Conservation (phyloP, 140 eudicot genomes). For the Erigeron philadelphicus region DNA sequence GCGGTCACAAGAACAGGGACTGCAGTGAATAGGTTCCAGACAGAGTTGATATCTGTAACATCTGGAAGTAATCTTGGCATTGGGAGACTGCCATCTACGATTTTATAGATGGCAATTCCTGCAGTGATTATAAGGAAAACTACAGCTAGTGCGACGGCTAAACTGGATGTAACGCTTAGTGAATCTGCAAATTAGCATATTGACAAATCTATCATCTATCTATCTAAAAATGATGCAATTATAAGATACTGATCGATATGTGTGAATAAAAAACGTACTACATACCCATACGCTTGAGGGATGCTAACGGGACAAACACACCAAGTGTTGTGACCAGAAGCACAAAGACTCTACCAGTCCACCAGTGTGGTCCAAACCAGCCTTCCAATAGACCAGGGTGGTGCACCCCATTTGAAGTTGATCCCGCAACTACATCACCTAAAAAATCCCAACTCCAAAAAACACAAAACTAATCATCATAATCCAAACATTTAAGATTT, state of each 20-base stretch:
- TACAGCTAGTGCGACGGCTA: constrained; percentile 71
- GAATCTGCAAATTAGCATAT: constrained; percentile 50
- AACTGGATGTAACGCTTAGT: constrained; percentile 53
- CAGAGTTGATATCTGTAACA: constrained; percentile 39
- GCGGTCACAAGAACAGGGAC: constrained; percentile 83
- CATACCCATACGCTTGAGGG: constrained; percentile 67
- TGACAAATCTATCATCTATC: too few relatives aligned
- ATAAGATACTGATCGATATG: not conserved
- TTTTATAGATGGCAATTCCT: constrained; percentile 45
- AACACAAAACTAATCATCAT: not conserved
- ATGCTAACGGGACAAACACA: constrained; percentile 62
- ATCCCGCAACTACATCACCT: constrained; percentile 91
- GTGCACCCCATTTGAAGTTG: constrained; percentile 50
- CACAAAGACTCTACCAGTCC: constrained; percentile 56
- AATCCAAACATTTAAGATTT: not conserved
- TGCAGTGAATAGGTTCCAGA: constrained; percentile 69
- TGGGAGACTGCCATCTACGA: constrained; percentile 42
- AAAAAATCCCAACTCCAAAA: constrained; percentile 5
- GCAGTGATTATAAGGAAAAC: constrained; percentile 53
- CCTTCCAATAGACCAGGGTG: constrained; percentile 76
- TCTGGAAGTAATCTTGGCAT: constrained; percentile 63
- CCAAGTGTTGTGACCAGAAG: constrained; percentile 47
- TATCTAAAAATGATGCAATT: too few relatives aligned
- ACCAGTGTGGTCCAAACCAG: constrained; percentile 88
- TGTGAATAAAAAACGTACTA: not conserved